Evolutionary conservation across 192 early-diverging fungal species (phyloP).

Genomic region (Backusella parvicylindrica): DNA sequence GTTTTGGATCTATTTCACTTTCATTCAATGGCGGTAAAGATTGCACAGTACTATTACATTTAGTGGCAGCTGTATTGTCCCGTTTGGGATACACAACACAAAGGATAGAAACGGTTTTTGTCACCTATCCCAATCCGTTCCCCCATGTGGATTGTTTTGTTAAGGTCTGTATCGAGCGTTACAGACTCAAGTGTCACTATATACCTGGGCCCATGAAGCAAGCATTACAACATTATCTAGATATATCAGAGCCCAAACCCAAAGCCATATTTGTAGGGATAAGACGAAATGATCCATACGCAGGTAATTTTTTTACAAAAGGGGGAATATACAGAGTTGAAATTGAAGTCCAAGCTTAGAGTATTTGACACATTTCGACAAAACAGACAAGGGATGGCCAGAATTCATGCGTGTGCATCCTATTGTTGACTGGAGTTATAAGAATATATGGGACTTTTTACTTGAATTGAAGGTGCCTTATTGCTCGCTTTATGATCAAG

Average conservation of each 20-base stretch:
- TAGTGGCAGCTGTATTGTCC: constrained; percentile 64
- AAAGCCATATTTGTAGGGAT: constrained; percentile 85
- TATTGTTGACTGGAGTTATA: constrained; percentile 87
- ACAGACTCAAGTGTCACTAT: constrained; percentile 63
- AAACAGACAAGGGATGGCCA: constrained; percentile 90
- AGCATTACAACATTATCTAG: constrained; percentile 72
- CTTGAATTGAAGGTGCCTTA: constrained; percentile 64
- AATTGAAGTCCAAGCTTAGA: constrained; percentile 24
- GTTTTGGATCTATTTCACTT: constrained; percentile 61
- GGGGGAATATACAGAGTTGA: too few species aligned
- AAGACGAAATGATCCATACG: constrained; percentile 69
- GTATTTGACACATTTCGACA: constrained; percentile 55
- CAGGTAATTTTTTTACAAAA: constrained; percentile 38
- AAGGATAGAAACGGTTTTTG: constrained; percentile 53
- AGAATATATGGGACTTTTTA: constrained; percentile 82
- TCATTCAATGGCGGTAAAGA: constrained; percentile 98
- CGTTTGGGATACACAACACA: background rate
- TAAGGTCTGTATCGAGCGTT: constrained; percentile 61
- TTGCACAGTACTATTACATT: constrained; percentile 87
- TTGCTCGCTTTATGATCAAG: constrained; percentile 86
- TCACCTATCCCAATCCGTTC: constrained; percentile 76
- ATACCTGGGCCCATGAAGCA: constrained; percentile 75
- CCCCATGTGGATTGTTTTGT: constrained; percentile 89
- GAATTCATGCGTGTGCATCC: constrained; percentile 88
- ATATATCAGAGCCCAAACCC: constrained; percentile 35